phyloP scores from a whole-genome alignment of 495 filamentous ascomycete species.

The Schizothecium vesticola region DNA sequence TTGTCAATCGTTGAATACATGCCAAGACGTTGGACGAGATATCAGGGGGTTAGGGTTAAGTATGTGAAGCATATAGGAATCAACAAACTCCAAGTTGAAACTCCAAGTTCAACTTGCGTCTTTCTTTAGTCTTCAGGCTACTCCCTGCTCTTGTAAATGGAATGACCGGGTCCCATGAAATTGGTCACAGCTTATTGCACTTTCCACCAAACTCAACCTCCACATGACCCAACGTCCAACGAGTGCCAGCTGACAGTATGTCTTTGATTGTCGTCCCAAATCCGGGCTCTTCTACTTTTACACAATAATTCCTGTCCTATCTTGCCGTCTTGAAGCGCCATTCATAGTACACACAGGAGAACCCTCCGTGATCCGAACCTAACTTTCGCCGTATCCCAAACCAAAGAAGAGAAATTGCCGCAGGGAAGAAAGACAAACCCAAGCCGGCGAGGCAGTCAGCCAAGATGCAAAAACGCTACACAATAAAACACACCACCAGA shows the following conservation, averaged over 20 bases:
- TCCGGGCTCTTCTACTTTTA: not conserved
- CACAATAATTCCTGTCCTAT: not conserved
- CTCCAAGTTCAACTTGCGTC: not conserved
- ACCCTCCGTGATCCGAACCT: not conserved
- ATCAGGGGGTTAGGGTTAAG: not conserved
- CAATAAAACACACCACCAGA: not conserved
- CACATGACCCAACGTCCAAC: not conserved
- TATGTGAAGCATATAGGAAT: too few relatives aligned
- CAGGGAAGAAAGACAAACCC: not conserved
- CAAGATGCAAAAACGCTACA: not conserved
- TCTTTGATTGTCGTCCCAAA: not conserved
- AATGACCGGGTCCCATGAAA: not conserved
- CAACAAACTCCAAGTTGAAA: not conserved
- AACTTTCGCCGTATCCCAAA: not conserved
- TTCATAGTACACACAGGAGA: not conserved
- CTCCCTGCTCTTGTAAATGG: not conserved
- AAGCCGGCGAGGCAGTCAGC: not conserved
- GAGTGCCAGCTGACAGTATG: not conserved
- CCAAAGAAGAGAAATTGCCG: not conserved
- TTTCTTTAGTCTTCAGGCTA: not conserved
- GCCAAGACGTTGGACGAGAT: not conserved
- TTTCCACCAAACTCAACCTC: not conserved
- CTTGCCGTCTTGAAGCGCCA: not conserved
- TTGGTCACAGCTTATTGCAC: too few relatives aligned
- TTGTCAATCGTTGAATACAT: not conserved